Evolutionary conservation across 176 grass and related monocot species (phyloP).

Genomic region (bread wheat (Triticum aestivum)): DNA sequence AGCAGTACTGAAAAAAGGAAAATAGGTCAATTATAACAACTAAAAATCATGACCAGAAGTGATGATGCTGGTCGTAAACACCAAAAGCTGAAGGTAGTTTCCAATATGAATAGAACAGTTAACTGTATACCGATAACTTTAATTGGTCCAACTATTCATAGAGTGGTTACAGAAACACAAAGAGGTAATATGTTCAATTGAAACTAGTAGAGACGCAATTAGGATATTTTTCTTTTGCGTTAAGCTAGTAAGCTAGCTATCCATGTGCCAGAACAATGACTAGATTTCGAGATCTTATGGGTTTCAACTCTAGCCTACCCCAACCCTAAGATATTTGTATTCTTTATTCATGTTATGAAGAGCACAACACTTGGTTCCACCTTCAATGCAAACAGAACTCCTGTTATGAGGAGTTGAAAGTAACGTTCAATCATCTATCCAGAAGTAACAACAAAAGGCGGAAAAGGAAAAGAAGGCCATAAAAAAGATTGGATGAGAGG

Average conservation of each 20-base stretch:
- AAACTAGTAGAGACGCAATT: background rate
- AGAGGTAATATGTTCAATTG: background rate
- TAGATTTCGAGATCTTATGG: too few relatives aligned
- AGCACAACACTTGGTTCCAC: background rate
- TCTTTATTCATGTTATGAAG: slow-evolving; percentile 19
- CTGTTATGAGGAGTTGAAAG: background rate
- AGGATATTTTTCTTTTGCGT: background rate
- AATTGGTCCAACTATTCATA: slow-evolving; percentile 4
- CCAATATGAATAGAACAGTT: slow-evolving; percentile 16
- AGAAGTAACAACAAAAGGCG: slow-evolving; percentile 14
- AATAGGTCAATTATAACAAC: slow-evolving; percentile 5
- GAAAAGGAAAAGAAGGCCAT: background rate
- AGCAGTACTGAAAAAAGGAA: background rate
- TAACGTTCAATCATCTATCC: slow-evolving; percentile 2
- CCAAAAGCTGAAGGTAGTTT: slow-evolving; percentile 7
- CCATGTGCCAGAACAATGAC: too few relatives aligned
- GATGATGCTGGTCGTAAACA: background rate
- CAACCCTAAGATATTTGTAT: background rate
- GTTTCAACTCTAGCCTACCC: too few relatives aligned
- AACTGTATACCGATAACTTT: slow-evolving; percentile 14
- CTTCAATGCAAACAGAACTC: background rate
- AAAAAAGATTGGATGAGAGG: background rate
- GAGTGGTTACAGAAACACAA: background rate
- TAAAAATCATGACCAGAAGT: background rate
- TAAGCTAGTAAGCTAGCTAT: background rate